phyloP scores from a whole-genome alignment of 2,329 filamentous ascomycete species.

The Aspergillus brasiliensis region DNA sequence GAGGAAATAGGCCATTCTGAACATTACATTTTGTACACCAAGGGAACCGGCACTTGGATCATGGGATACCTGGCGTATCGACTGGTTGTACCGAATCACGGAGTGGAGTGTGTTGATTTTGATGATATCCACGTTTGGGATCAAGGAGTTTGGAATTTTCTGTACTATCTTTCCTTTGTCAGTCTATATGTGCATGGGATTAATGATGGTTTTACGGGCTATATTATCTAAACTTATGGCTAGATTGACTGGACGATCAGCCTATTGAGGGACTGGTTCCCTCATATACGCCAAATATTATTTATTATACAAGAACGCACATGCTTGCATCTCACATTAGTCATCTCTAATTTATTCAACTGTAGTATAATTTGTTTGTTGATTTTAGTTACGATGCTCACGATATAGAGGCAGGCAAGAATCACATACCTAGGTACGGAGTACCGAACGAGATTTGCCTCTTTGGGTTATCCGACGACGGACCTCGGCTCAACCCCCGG shows the following conservation, averaged over 20 bases:
- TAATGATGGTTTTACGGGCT: background rate
- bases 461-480: slow-evolving; percentile 16
- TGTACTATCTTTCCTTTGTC: background rate
- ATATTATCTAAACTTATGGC: background rate
- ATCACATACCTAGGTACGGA: background rate
- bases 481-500: slow-evolving; percentile 17
- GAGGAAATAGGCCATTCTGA: background rate
- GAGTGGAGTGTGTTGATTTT: background rate
- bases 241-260: background rate
- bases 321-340: background rate
- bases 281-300: background rate
- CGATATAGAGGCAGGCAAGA: background rate
- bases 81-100: slow-evolving; percentile 6
- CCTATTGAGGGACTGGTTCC: background rate
- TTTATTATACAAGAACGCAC: background rate
- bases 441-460: background rate
- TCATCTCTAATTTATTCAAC: background rate
- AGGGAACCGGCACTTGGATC: background rate
- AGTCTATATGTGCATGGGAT: background rate
- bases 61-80: slow-evolving; percentile 13
- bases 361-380: background rate
- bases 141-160: slow-evolving; percentile 3
- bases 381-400: too few relatives aligned
- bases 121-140: slow-evolving; percentile 7
- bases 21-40: background rate